A percentile compares a stretch with the other conserved stretches of the same genome.
These are phyloP conservation scores for Arachis hypogaea DNA, from an alignment of 306 rosid species.

Conservation along the genomic window DNA sequence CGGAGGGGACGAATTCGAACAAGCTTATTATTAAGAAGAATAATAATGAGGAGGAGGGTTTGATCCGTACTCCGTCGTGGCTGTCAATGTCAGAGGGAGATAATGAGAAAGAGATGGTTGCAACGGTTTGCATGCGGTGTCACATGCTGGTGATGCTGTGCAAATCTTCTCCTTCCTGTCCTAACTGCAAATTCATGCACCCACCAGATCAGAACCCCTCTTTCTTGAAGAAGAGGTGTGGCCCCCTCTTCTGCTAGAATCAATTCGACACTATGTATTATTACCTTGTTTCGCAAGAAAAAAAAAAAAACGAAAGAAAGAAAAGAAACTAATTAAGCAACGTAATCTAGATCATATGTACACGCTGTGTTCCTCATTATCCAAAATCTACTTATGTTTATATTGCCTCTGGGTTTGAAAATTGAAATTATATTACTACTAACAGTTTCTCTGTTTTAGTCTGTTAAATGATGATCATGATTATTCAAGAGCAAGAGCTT, in stretches of 20 bases:
- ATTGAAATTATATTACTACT: too few species aligned
- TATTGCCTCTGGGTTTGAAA: constrained; percentile 13
- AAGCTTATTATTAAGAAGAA: too few species aligned
- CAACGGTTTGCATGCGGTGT: constrained; percentile 85
- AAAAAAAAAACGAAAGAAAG: not conserved
- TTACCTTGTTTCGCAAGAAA: not conserved
- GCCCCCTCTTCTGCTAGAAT: constrained; percentile 58
- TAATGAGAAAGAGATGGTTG: constrained; percentile 70
- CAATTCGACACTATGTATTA: too few species aligned
- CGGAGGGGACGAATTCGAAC: too few species aligned
- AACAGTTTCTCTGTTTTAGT: not conserved
- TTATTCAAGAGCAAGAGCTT: not conserved
- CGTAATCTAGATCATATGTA: constrained; percentile 22
- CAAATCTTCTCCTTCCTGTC: constrained; percentile 86
- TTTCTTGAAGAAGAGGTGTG: constrained; percentile 57
- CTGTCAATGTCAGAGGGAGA: constrained; percentile 54
- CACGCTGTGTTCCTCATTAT: constrained; percentile 32
- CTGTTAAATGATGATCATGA: not conserved
- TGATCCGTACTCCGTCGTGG: constrained; percentile 28
- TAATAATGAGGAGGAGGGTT: too few species aligned
- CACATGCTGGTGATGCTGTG: constrained; percentile 92
- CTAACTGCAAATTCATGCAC: constrained; percentile 93
- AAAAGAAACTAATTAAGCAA: constrained; percentile 6
- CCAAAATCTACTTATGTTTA: constrained; percentile 8
- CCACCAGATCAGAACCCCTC: constrained; percentile 65